These are phyloP conservation scores for Penicillium subrubescens DNA, from an alignment of 495 filamentous ascomycete genomes.

Conservation along the genomic window DNA sequence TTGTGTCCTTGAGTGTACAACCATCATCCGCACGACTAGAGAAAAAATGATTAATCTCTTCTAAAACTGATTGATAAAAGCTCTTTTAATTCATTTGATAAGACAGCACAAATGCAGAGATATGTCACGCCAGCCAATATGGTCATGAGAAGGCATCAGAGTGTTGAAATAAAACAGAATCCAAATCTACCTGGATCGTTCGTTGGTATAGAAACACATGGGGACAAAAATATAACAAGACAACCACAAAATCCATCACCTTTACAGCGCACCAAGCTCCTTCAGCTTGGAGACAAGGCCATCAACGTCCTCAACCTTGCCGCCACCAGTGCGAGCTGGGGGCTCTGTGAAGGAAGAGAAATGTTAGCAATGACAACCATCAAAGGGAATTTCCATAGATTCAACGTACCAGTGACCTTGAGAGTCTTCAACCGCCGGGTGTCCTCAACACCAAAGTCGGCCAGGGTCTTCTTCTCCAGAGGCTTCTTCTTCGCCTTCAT, in stretches of 20 bases:
- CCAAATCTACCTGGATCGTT: conserved; percentile 21
- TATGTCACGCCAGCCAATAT: conserved; percentile 11
- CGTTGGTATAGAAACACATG: conserved; percentile 33
- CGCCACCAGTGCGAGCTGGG: conserved; percentile 83
- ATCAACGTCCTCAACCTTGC: conserved; percentile 96
- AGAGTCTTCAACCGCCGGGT: conserved; percentile 80
- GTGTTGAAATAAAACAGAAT: conserved; percentile 6
- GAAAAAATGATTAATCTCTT: background rate
- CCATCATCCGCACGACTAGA: background rate
- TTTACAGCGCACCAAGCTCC: conserved; percentile 88
- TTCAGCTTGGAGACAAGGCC: conserved; percentile 89
- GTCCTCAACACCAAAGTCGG: conserved; percentile 75
- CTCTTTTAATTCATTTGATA: background rate
- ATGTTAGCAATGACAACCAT: conserved; percentile 26
- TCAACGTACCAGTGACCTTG: conserved; percentile 73
- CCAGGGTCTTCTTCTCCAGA: conserved; percentile 84
- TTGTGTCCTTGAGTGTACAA: too few relatives aligned
- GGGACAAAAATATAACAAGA: conserved; percentile 13
- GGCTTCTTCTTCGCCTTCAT: conserved; percentile 99
- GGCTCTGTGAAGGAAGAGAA: conserved; percentile 63
- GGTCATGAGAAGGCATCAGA: conserved; percentile 7
- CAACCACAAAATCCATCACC: conserved; percentile 1
- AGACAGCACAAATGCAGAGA: conserved; percentile 4
- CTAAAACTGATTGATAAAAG: background rate
- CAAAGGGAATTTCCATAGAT: background rate